Base-by-base conservation (phyloP, 768 basidiomycete genomes). In the Lactarius psammicola region DNA sequence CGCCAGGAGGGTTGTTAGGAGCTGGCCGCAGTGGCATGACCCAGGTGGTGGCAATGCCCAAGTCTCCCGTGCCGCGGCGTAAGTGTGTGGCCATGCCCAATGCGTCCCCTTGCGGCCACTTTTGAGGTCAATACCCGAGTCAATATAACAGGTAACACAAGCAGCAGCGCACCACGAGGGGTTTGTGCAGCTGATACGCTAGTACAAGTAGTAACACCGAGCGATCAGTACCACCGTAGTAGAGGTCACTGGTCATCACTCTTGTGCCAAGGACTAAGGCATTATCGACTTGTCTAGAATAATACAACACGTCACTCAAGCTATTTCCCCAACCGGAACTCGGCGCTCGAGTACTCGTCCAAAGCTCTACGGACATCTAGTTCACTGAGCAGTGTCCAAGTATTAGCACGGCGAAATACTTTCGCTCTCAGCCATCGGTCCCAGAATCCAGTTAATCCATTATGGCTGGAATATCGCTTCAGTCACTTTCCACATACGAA, bases 251-350 rank as follows among this genome's bases (percentile, higher is more conserved):
- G 17, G 17, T 20, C 34, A 8, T 42, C 26, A 31, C 51, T 33
- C 30, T 31, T 40, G 38, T 59, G 57, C 23, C 17, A 58, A 36
- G 10, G 26, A 59, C 46, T 31, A 34, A 42, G 20, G 17, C 9
- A 59, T 55, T 30, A 55, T 49, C 42, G 18, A 56, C 42, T 7
- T 17, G 54, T 46, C 30, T 55, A 56, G 5, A 33, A 23, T 56
- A 57, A 55, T 57, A 53, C 36, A 31, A 3, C 4, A 11, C n/a
- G 33, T 38, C 33, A 49, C 11, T 30, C 10, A 0, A 30, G 23
- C 34, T 61, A 59, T 62, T 85, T 90, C 46, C 92, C 92, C 56
- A 90, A 82, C 36, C 90, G 85, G 81, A 92, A 89, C 76, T 93
- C 87, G 7, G 90, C 90, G 10, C 76, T 75, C 11, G 87, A 80